Conservation (phyloP, 2,329 filamentous ascomycete genomes). For the Hymenotorrendiella dingleyae region DNA sequence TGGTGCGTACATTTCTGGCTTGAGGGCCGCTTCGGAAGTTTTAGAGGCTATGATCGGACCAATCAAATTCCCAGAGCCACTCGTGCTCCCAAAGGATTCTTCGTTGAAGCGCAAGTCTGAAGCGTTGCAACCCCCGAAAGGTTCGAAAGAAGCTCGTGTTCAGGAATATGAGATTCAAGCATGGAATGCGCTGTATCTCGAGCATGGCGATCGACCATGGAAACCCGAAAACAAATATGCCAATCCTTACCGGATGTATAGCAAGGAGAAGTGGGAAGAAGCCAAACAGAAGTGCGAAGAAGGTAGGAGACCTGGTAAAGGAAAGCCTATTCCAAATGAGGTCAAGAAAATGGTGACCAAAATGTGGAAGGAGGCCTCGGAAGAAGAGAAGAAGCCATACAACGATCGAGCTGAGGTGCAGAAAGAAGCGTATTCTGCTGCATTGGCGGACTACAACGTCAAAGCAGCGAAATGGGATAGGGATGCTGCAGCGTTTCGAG, state of each 20-base stretch:
- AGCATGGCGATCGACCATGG: conserved; percentile 68
- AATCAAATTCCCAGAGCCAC: conserved; percentile 67
- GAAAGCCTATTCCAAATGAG: conserved; percentile 67
- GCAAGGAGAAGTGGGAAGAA: conserved; percentile 67
- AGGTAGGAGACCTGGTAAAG: conserved; percentile 56
- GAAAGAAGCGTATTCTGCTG: conserved; percentile 57
- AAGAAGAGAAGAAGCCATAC: conserved; percentile 70
- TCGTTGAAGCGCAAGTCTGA: conserved; percentile 49
- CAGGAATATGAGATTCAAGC: conserved; percentile 52
- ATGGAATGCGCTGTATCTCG: conserved; percentile 44
- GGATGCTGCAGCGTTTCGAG: conserved; percentile 50
- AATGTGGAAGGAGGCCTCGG: conserved; percentile 78
- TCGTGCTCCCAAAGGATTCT: conserved; percentile 61
- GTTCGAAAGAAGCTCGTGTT: conserved; percentile 46
- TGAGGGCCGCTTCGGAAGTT: conserved; percentile 83
- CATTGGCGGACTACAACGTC: conserved; percentile 53
- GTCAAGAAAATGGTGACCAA: conserved; percentile 79
- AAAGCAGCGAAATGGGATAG: conserved; percentile 67
- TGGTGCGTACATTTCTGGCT: conserved; percentile 87
- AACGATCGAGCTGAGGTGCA: conserved; percentile 67
- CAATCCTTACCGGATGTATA: conserved; percentile 87
- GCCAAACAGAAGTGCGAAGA: conserved; percentile 57
- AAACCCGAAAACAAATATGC: conserved; percentile 68
- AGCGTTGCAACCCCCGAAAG: conserved; percentile 33
- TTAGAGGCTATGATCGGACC: conserved; percentile 75